Evolutionary conservation across 345 rosid species (phyloP).

Genomic region (Citrus reticulata): DNA sequence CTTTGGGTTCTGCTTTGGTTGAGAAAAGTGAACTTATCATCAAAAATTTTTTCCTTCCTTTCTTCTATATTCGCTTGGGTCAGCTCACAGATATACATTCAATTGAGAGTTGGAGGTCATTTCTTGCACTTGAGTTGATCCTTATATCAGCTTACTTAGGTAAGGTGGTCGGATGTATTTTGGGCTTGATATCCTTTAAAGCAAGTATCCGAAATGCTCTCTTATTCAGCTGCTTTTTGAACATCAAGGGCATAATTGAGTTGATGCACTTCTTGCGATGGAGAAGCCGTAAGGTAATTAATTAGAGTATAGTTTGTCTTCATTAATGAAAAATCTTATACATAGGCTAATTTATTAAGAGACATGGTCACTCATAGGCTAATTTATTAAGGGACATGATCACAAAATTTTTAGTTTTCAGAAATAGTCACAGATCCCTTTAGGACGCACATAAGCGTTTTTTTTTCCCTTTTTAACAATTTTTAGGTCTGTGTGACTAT

Average conservation of each 20-base stretch:
- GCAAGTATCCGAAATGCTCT: conserved; percentile 12
- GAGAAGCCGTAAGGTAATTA: not conserved
- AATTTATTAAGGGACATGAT: no score
- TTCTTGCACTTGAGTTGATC: not conserved
- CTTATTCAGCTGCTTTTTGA: conserved; percentile 24
- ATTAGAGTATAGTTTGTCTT: not conserved
- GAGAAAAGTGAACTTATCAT: conserved; percentile 25
- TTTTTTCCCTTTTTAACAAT: no score
- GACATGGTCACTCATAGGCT: no score
- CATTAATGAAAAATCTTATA: no score
- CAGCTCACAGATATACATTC: not conserved
- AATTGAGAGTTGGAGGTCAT: not conserved
- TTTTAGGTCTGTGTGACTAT: no score
- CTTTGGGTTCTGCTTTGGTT: conserved; percentile 23
- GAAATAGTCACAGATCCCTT: no score
- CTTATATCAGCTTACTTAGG: not conserved
- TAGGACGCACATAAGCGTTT: no score
- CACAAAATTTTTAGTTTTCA: no score
- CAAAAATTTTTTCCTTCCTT: conserved; percentile 25
- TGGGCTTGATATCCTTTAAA: not conserved
- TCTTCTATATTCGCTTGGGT: conserved; percentile 19
- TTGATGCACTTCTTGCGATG: not conserved
- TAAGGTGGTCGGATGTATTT: conserved; percentile 14
- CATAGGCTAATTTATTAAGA: no score
- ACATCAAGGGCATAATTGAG: conserved; percentile 24